Evolutionary conservation across 805 yeast species (phyloP).

Genomic region (Cyberlindnera mycetangii): DNA sequence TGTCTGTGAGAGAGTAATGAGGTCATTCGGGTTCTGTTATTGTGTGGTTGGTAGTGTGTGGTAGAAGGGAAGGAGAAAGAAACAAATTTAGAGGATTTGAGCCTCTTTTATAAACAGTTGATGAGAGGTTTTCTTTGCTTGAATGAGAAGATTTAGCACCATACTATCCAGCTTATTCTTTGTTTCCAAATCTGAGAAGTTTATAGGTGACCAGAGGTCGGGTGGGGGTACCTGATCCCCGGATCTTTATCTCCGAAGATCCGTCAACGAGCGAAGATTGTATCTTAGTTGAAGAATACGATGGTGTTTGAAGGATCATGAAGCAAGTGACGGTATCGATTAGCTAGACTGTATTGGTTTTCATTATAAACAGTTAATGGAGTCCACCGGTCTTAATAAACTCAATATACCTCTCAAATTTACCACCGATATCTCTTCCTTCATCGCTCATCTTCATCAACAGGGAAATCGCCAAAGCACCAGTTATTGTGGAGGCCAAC

Average conservation of each 20-base stretch:
- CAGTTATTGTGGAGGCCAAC: slow-evolving; percentile 8
- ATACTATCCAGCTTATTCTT: too few species aligned
- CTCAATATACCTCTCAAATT: slow-evolving; percentile 4
- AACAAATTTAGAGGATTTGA: not conserved
- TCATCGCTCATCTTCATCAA: slow-evolving; percentile 6
- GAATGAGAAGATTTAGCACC: too few species aligned
- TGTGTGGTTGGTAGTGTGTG: not conserved
- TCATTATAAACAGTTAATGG: not conserved
- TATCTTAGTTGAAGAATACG: too few species aligned
- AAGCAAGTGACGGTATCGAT: too few species aligned
- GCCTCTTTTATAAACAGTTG: too few species aligned
- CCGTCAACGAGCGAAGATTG: not conserved
- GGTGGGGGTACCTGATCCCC: not conserved
- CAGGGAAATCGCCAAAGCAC: slow-evolving; percentile 5
- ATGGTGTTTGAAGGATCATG: too few species aligned
- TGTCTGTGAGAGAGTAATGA: not conserved
- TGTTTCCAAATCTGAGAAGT: not conserved
- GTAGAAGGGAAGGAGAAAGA: not conserved
- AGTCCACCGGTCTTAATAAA: slow-evolving; percentile 11
- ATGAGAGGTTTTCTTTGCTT: not conserved
- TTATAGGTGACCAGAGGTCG: too few species aligned
- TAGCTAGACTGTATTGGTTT: too few species aligned
- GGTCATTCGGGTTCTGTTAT: not conserved
- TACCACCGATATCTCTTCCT: slow-evolving; percentile 8
- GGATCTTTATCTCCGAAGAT: not conserved